Evolutionary conservation across 106 monocot species (phyloP).

Genomic region (Acanthochlamys bracteata): DNA sequence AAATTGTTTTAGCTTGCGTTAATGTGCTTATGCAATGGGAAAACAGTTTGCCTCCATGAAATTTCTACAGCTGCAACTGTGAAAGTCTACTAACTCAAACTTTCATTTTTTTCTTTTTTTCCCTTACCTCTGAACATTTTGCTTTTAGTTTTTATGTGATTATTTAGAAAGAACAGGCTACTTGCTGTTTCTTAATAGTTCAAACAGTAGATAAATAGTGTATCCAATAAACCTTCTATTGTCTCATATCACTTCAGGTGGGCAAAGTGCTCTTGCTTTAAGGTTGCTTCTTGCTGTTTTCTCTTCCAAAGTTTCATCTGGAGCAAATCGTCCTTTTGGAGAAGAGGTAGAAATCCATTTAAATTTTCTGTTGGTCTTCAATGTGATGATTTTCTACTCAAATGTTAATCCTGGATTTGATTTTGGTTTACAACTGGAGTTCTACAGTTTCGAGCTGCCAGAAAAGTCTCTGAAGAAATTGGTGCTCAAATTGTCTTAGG

Average conservation of each 20-base stretch:
- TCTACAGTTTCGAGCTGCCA: slow-evolving; percentile 81
- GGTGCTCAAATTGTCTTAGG: slow-evolving; percentile 89
- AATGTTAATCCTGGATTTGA: too few species aligned
- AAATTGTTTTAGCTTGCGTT: too few species aligned
- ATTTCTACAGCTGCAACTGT: too few species aligned
- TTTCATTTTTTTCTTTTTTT: too few species aligned
- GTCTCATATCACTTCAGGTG: slow-evolving; percentile 34
- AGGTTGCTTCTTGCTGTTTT: slow-evolving; percentile 81
- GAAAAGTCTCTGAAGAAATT: slow-evolving; percentile 74
- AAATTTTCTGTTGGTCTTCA: not conserved
- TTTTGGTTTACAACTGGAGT: not conserved
- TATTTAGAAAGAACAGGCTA: too few species aligned
- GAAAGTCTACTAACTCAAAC: too few species aligned
- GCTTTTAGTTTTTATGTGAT: too few species aligned
- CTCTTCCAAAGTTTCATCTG: slow-evolving; percentile 81
- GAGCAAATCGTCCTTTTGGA: slow-evolving; percentile 57
- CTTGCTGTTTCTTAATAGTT: too few species aligned
- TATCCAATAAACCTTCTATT: slow-evolving; percentile 1
- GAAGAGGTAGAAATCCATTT: slow-evolving; percentile 57
- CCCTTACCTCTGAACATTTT: too few species aligned
- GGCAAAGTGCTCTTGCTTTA: slow-evolving; percentile 90
- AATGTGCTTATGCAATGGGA: too few species aligned
- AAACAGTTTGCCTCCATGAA: too few species aligned
- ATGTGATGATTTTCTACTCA: not conserved
- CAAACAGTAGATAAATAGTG: too few species aligned